Conservation (phyloP, 208 protist species). For the Leishmania amazonensis region DNA sequence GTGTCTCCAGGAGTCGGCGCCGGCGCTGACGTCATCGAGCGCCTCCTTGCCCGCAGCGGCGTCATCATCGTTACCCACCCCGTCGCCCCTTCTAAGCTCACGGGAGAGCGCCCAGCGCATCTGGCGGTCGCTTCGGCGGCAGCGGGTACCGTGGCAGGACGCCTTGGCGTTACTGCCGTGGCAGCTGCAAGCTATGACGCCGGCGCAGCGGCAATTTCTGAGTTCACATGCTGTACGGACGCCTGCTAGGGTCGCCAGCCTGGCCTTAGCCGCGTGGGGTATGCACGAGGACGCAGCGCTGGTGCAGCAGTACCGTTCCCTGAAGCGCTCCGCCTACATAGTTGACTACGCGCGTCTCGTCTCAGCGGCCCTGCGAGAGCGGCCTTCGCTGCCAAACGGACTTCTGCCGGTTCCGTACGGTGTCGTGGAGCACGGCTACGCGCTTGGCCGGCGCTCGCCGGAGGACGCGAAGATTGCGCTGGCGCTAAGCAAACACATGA, state of each 20-base stretch:
- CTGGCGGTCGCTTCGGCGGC: constrained; percentile 52
- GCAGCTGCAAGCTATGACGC: constrained; percentile 46
- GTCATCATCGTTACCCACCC: background rate
- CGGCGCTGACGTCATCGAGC: background rate
- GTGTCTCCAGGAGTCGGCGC: constrained; percentile 7
- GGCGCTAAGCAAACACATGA: constrained; percentile 38
- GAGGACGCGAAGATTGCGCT: constrained; percentile 52
- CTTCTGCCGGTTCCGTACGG: constrained; percentile 57
- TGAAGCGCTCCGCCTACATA: constrained; percentile 35
- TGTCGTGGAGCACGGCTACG: constrained; percentile 56
- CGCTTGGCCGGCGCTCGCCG: constrained; percentile 27
- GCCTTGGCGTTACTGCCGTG: constrained; percentile 42
- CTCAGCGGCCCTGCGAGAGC: constrained; percentile 45
- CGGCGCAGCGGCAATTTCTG: constrained; percentile 39
- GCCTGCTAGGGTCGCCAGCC: constrained; percentile 25
- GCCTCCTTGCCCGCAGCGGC: background rate
- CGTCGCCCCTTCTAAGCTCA: constrained; percentile 4
- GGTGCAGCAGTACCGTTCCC: constrained; percentile 27
- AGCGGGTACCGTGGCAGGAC: constrained; percentile 51
- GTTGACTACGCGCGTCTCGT: constrained; percentile 60
- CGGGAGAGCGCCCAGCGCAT: constrained; percentile 41
- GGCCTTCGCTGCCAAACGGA: constrained; percentile 48
- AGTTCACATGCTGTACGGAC: background rate
- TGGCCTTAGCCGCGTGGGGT: constrained; percentile 43
- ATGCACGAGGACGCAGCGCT: constrained; percentile 29